Evolutionary conservation across 1,284 basidiomycete species (phyloP).

Genomic region (Thelephora terrestris): DNA sequence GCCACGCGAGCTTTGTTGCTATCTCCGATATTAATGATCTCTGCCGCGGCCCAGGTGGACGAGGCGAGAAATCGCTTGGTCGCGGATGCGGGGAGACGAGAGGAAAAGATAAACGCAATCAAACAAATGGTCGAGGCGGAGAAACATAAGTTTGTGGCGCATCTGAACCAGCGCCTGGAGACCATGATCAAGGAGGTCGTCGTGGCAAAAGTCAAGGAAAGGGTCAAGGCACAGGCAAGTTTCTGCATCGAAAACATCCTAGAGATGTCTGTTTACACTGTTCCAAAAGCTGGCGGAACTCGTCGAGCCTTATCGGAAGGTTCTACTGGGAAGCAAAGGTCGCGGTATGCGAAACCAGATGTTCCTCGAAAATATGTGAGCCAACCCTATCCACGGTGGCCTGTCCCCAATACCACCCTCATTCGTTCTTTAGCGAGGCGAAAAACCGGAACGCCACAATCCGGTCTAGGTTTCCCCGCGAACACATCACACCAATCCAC

Average conservation of each 20-base stretch:
- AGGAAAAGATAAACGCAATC: neutral
- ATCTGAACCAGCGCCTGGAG: neutral
- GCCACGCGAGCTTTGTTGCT: neutral
- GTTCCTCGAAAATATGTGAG: neutral
- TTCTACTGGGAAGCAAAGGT: neutral
- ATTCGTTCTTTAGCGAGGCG: neutral
- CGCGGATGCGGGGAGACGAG: neutral
- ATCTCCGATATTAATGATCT: neutral
- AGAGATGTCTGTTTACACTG: neutral
- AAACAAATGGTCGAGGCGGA: neutral
- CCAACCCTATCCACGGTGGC: neutral
- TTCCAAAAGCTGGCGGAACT: neutral
- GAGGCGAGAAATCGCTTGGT: neutral
- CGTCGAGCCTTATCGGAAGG: neutral
- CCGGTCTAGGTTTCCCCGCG: neutral
- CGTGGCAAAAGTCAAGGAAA: neutral
- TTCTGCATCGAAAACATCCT: neutral
- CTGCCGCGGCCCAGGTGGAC: neutral
- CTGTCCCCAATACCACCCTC: neutral
- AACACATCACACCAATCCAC: neutral
- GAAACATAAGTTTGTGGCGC: neutral
- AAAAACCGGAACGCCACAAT: neutral
- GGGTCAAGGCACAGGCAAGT: neutral
- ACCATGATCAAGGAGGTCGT: neutral
- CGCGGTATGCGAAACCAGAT: neutral